phyloP scores from a whole-genome alignment of 169 alveolate genomes.

The Plasmodium coatneyi region DNA sequence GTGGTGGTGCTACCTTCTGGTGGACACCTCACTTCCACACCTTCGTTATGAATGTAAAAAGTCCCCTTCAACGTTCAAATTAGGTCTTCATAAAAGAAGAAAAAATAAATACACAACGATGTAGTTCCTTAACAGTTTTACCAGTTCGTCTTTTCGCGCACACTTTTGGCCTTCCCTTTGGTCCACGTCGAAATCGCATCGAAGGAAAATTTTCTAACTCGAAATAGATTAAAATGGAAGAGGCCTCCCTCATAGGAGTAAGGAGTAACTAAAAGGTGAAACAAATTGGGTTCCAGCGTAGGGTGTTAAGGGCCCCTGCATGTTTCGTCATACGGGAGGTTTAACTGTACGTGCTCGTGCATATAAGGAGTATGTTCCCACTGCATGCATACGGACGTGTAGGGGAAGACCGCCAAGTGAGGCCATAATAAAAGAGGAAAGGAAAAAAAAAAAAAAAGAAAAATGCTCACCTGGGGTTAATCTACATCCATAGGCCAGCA shows the following conservation, averaged over 20 bases:
- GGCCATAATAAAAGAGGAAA: neutral
- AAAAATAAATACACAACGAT: neutral
- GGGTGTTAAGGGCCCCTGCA: neutral
- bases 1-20: neutral
- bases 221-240: neutral
- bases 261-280: neutral
- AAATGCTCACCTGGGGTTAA: neutral
- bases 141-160: neutral
- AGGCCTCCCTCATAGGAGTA: neutral
- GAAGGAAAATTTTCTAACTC: neutral
- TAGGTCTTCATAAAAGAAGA: neutral
- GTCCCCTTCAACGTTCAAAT: neutral
- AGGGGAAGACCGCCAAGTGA: neutral
- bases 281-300: neutral
- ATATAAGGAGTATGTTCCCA: neutral
- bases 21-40: neutral
- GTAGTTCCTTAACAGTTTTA: neutral
- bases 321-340: neutral
- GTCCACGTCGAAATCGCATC: neutral
- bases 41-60: neutral
- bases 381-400: neutral
- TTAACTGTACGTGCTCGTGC: neutral
- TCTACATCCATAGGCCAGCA: neutral
- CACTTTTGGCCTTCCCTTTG: neutral
- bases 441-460: too few relatives aligned